Evolutionary conservation across 1,284 basidiomycete species (phyloP).

Genomic region (Pyrrhoderma lamaoense): DNA sequence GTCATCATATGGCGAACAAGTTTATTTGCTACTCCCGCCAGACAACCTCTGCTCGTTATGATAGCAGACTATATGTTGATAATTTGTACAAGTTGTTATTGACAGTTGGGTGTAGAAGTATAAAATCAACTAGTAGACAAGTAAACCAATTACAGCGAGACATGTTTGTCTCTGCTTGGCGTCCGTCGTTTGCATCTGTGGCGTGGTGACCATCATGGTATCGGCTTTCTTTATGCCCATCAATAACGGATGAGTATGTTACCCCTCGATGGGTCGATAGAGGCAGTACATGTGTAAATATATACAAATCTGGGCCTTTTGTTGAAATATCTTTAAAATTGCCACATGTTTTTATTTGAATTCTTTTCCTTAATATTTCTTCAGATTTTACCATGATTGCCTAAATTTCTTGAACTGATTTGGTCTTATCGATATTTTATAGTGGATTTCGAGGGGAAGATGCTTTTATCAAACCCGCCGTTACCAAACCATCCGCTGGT

Average conservation of each 20-base stretch:
- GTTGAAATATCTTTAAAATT: not conserved
- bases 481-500: slow-evolving; percentile 1
- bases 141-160: too few relatives aligned
- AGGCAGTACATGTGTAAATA: not conserved
- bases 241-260: too few relatives aligned
- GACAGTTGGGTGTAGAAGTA: too few relatives aligned
- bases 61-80: too few relatives aligned
- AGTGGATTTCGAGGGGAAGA: slow-evolving; percentile 16
- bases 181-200: too few relatives aligned
- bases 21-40: not conserved
- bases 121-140: too few relatives aligned
- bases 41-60: not conserved
- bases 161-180: too few relatives aligned
- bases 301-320: not conserved
- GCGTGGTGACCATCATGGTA: too few relatives aligned
- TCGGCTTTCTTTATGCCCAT: too few relatives aligned
- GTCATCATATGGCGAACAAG: not conserved
- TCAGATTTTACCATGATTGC: not conserved
- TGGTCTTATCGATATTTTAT: not conserved
- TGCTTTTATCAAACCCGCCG: slow-evolving; percentile 10
- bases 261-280: not conserved
- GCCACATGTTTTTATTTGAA: not conserved
- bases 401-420: not conserved
- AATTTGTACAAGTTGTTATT: too few relatives aligned
- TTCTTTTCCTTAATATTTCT: not conserved